Evolutionary conservation across 106 monocot species (phyloP).

Genomic region (Dioscorea dumetorum): DNA sequence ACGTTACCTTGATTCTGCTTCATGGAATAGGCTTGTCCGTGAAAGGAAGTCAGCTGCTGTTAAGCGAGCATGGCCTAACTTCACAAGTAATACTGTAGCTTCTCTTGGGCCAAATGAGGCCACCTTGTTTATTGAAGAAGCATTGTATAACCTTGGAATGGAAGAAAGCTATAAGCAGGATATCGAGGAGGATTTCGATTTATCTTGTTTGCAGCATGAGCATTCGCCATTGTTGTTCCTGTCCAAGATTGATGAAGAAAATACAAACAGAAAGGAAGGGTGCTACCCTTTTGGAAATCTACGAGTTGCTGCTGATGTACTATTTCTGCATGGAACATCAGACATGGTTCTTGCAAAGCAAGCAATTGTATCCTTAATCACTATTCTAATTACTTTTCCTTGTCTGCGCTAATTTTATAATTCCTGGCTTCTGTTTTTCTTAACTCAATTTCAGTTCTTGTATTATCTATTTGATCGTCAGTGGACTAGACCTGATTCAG

Average conservation of each 20-base stretch:
- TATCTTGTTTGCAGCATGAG: constrained; percentile 42
- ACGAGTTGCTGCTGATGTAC: constrained; percentile 62
- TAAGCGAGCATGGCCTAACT: constrained; percentile 54
- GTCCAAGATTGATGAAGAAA: constrained; percentile 27
- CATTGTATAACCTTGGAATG: constrained; percentile 66
- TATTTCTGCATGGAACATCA: constrained; percentile 81
- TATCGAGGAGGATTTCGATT: constrained; percentile 29
- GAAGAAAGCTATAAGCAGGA: constrained; percentile 24
- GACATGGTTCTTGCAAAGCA: constrained; percentile 88
- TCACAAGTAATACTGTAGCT: constrained; percentile 15
- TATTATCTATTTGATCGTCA: constrained; percentile 93
- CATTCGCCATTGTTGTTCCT: constrained; percentile 18
- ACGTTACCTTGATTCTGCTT: constrained; percentile 25
- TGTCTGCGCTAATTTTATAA: not conserved
- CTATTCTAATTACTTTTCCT: not conserved
- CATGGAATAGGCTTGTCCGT: constrained; percentile 47
- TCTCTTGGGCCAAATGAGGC: constrained; percentile 13
- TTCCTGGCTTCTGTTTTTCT: constrained; percentile 16
- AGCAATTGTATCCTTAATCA: constrained; percentile 83
- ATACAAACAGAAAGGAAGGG: constrained; percentile 9
- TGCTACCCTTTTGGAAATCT: constrained; percentile 69
- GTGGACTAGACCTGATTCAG: constrained; percentile 65
- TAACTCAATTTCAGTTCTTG: constrained; percentile 61
- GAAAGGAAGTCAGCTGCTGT: constrained; percentile 62
- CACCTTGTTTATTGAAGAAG: constrained; percentile 82